Base-by-base conservation (phyloP, 2,329 filamentous ascomycete genomes). In the Ustulina deusta region DNA sequence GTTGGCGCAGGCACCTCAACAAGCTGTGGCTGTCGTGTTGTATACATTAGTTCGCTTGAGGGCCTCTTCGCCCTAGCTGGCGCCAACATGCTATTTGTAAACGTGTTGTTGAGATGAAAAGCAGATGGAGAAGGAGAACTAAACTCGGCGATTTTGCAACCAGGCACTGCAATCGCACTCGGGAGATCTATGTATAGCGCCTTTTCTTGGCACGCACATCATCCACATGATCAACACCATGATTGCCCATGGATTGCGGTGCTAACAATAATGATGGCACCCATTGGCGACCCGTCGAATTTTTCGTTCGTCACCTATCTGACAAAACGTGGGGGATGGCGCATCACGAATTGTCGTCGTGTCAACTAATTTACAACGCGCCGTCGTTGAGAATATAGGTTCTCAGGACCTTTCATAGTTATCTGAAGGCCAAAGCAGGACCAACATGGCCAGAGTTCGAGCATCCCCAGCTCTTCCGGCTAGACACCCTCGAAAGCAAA, bases 301-400 rank as follows among this genome's bases (percentile, higher is more conserved):
- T 55, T 22, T n/a, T 54, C 34, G 25, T 58, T 49, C 51, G 6
- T 62, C 64, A 61, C 48, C 22, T 27, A 63, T 61, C 22, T 42
- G 10, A 54, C 38, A 27, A 54, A 54, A 49, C 59, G 40, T 40
- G 55, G 34, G 15, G 22, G 7, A 54, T 66, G 51, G 32, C 56
- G 65, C 38, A 54, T 68, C 66, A 66, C 56, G 51, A 58, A 49
- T 42, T 65, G 61, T 62, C 51, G 63, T 56, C 51, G 63, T 56
- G 58, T 65, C 66, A 69, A 65, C 67, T 74, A 74, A 70, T 74
- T 71, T 76, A 76, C 74, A 76, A 69, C 44, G 72, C 58, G 56
- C 69, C 72, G 65, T 66, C 58, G 71, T 70, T 52, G 65, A 68
- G 62, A 61, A 20, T n/a, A 20, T 63, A 65, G 63, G 49, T 70